A percentile compares a stretch with the other conserved stretches of the same genome.
phyloP scores from a whole-genome alignment of 257 asterid species.

The Euphrasia confusa region DNA sequence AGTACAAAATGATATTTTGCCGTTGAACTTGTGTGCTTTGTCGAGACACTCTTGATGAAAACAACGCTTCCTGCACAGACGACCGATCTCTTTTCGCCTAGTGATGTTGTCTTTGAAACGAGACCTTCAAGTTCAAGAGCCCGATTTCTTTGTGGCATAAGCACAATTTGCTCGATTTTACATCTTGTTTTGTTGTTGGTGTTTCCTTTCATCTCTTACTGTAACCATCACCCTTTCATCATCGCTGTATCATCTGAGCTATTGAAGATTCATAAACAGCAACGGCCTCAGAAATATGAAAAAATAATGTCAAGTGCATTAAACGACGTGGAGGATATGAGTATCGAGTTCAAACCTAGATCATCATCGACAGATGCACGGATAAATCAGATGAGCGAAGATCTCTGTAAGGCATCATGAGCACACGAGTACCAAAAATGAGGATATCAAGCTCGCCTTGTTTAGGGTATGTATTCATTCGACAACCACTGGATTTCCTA shows the following conservation, averaged over 20 bases:
- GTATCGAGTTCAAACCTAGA: slow-evolving; percentile 23
- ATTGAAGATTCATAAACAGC: too few species aligned
- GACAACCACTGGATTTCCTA: slow-evolving; percentile 45
- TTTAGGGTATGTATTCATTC: slow-evolving; percentile 21
- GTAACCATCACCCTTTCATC: too few species aligned
- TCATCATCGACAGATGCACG: slow-evolving; percentile 16
- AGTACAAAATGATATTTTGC: too few species aligned
- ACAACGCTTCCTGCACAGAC: too few species aligned
- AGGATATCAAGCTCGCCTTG: slow-evolving; percentile 23
- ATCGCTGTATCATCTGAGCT: too few species aligned
- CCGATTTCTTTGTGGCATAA: too few species aligned
- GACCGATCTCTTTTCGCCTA: too few species aligned
- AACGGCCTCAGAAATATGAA: background rate
- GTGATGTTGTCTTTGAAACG: too few species aligned
- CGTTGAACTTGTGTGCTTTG: too few species aligned
- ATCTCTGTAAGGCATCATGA: slow-evolving; percentile 18
- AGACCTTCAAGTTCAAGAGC: too few species aligned
- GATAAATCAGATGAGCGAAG: slow-evolving; percentile 14
- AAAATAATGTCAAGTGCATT: slow-evolving; percentile 7
- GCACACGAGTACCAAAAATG: slow-evolving; percentile 1
- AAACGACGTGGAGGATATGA: slow-evolving; percentile 8
- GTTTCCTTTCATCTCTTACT: background rate
- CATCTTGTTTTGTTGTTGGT: background rate
- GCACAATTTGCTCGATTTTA: too few species aligned
- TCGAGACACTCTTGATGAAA: too few species aligned